Percentiles rank a stretch among this genome's conserved stretches.
Evolutionary conservation across 305 asterid genomes (phyloP).

Genomic region (Fraxinus latifolia): DNA sequence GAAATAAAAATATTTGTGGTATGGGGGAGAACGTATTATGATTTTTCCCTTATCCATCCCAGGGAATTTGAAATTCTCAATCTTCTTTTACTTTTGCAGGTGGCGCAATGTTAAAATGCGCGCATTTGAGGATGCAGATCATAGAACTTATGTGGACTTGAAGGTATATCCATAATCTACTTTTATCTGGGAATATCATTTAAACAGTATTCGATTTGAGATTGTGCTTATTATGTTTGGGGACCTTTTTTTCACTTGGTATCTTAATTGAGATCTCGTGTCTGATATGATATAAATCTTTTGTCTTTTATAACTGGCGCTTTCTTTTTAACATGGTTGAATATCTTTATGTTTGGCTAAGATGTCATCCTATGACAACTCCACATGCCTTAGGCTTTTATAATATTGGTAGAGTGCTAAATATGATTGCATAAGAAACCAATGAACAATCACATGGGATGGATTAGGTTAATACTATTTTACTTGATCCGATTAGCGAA

Average conservation of each 20-base stretch:
- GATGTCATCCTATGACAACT: neutral
- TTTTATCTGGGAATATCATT: neutral
- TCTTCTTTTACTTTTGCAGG: constrained; percentile 40
- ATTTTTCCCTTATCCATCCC: neutral
- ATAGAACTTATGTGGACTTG: constrained; percentile 88
- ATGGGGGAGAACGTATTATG: neutral
- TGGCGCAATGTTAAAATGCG: constrained; percentile 97
- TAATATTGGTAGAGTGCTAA: constrained; percentile 19
- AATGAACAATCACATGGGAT: constrained; percentile 36
- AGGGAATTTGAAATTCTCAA: neutral
- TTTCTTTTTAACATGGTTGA: neutral
- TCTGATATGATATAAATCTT: neutral
- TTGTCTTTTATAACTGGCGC: neutral
- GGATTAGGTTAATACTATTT: neutral
- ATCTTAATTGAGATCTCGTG: neutral
- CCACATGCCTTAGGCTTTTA: constrained; percentile 32
- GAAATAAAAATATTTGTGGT: neutral
- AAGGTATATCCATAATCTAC: constrained; percentile 47
- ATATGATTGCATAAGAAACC: constrained; percentile 26
- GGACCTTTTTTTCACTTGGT: neutral
- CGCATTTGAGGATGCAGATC: constrained; percentile 84
- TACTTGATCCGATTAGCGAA: constrained; percentile 10
- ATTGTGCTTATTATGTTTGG: neutral
- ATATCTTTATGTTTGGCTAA: neutral
- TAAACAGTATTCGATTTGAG: neutral